Conservation (phyloP, 1,284 basidiomycete species). For the Ustilago trichophora region DNA sequence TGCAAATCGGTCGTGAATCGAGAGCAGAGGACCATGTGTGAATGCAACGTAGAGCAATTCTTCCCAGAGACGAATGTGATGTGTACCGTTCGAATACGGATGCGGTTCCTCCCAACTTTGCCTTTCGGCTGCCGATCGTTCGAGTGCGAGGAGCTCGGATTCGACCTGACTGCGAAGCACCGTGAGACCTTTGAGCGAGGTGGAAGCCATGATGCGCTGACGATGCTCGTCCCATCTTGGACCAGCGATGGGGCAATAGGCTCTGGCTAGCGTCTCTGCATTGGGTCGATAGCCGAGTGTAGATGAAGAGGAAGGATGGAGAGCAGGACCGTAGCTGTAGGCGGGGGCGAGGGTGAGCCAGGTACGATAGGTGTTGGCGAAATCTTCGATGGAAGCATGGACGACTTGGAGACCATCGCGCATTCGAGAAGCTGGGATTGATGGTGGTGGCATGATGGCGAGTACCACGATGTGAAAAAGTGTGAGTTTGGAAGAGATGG, state of each 20-base stretch:
- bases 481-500: no score
- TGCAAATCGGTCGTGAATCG: conserved; percentile 37
- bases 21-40: conserved; percentile 29
- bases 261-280: conserved; percentile 24
- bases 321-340: conserved; percentile 35
- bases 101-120: conserved; percentile 34
- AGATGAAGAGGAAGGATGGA: no score
- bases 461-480: no score
- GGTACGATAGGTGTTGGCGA: conserved; percentile 20
- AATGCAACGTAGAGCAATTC: conserved; percentile 43
- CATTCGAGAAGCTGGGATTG: conserved; percentile 33
- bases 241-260: conserved; percentile 34
- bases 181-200: conserved; percentile 43
- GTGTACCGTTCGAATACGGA: conserved; percentile 50
- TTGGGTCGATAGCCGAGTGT: conserved; percentile 3
- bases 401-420: conserved; percentile 29
- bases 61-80: conserved; percentile 47
- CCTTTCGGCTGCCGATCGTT: conserved; percentile 20
- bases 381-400: conserved; percentile 27
- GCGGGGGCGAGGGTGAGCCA: conserved; percentile 36
- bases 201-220: conserved; percentile 25
- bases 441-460: conserved; percentile 16
- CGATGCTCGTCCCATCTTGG: conserved; percentile 40
- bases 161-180: conserved; percentile 32
- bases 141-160: conserved; percentile 29